These are phyloP conservation scores for Nakazawaea anatomiae DNA, from an alignment of 805 yeast species.

Conservation along the genomic window DNA sequence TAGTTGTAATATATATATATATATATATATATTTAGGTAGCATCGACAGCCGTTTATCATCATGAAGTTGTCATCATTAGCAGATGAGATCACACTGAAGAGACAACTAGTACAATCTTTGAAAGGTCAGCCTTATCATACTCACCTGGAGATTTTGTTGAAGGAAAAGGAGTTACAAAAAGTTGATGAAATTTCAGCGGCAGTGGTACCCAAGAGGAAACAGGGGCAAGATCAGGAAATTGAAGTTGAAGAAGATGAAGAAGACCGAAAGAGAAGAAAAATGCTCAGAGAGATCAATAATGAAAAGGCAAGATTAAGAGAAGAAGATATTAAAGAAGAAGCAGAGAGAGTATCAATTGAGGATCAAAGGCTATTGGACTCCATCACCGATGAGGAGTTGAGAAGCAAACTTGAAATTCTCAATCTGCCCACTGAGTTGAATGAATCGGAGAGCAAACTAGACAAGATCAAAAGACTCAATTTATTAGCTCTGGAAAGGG, in stretches of 20 bases:
- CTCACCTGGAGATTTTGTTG: constrained; percentile 11
- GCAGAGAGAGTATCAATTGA: background rate
- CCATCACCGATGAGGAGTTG: constrained; percentile 23
- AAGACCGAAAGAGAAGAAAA: background rate
- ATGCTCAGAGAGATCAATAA: background rate
- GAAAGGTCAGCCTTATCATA: constrained; percentile 15
- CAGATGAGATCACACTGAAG: constrained; percentile 43
- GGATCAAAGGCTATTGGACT: constrained; percentile 2
- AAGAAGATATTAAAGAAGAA: constrained; percentile 6
- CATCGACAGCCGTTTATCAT: background rate
- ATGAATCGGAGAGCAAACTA: constrained; percentile 12
- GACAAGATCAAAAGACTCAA: constrained; percentile 15
- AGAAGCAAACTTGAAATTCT: constrained; percentile 17
- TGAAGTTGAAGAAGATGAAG: constrained; percentile 4
- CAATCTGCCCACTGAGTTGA: constrained; percentile 15
- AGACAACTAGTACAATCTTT: constrained; percentile 12
- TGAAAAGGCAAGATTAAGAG: background rate
- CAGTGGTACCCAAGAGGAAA: constrained; percentile 13
- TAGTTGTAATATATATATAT: no score
- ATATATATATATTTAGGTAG: no score
- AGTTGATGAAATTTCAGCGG: constrained; percentile 21
- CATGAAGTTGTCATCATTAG: constrained; percentile 23
- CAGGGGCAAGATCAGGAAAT: constrained; percentile 3
- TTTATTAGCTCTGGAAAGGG: constrained; percentile 8
- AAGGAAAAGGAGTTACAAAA: constrained; percentile 7